Base-by-base conservation (phyloP, 441 rosid species). In the Geranium incanum region DNA sequence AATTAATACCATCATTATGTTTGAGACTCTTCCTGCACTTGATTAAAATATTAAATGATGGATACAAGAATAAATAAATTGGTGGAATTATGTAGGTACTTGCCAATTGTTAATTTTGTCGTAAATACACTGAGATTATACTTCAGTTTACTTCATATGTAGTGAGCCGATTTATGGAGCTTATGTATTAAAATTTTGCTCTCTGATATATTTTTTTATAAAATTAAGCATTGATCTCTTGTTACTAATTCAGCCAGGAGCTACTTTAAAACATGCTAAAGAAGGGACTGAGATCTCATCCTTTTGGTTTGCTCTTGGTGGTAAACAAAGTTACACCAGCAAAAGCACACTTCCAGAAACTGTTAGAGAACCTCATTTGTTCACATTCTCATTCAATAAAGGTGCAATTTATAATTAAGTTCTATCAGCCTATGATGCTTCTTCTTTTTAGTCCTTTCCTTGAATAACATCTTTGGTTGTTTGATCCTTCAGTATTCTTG, bases 231-330 rank as follows among this genome's bases (percentile, higher is more conserved):
- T 28, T 62, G 16, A 48, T 48, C 16, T 8, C 23, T n/a, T 62
- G 15, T 62, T 62, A 62, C 66, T 62, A 23, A 62, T 82, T 79
- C 87, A 95, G 99, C 97, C 96, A 48, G 99, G 97, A 78, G 87
- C 72, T 74, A 67, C 90, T 79, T 70, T 93, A 69, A 93, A 95
- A 82, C 93, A 89, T 87, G 90, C 95, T 60, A 95, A 93, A 81
- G 99, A 93, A 89, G 99, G 99, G 77, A 91, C 98, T 66, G 99
- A 95, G 91, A 93, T 87, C 86, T 91, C 97, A 55, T 74, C 95
- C 72, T 95, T 95, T 81, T 95, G 99, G 99, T 86, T 75, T 87
- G 85, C 98, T 48, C 91, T 95, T 80, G 98, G 98, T 62, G 99
- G 98, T 59, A 95, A 95, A 80, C 97, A 95, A 83, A 88, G 80